Base-by-base conservation (phyloP, 108 stramenopile species). In the Epithemia pelagica region DNA sequence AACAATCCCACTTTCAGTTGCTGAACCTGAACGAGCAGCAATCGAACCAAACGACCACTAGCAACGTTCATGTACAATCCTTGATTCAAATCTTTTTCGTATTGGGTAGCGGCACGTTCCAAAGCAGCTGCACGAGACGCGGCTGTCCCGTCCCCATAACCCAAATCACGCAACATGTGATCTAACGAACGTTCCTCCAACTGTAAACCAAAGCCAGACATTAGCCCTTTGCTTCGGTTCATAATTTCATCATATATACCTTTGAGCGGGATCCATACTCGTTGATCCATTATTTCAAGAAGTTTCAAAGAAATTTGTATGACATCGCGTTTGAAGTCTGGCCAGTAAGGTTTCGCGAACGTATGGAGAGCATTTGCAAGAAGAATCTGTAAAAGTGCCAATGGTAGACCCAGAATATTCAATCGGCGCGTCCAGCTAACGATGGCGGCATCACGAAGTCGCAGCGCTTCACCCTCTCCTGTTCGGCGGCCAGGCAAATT, bases 1-100 rank as follows among this genome's bases (percentile, higher is more conserved):
- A 91, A 61, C 70, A 91, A 63, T 28, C 87, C 87, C 32, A 86
- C 82, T 30, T 91, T 91, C 22, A 91, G 76, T 61, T 91, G 90
- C 59, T 91, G 90, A 37, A 91, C 78, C 60, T 91, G 90, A 62
- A 91, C 83, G 27, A 91, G 69, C 73, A 91, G 72, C 65, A 91
- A 66, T 20, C 82, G 83, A 18, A 83, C 75, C 58, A 91, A 70
- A 25, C 65, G 54, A 10, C 90, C 90, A 25, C n/a, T 22, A 31
- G 32, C 24, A 22, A 32, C 27, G 58, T 74, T 66, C 25, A 87
- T 23, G 0, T 88, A 71, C n/a, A 84, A 71, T 0, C 90, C 86
- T 5, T 64, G 64, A 1, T 75, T 59, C 53, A 91, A 70, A 69
- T 87, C 74, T 31, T 74, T 28, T 59, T 91, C 90, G 57, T 88